Conservation (phyloP, 106 monocot genomes). For the Acorus calamus region DNA sequence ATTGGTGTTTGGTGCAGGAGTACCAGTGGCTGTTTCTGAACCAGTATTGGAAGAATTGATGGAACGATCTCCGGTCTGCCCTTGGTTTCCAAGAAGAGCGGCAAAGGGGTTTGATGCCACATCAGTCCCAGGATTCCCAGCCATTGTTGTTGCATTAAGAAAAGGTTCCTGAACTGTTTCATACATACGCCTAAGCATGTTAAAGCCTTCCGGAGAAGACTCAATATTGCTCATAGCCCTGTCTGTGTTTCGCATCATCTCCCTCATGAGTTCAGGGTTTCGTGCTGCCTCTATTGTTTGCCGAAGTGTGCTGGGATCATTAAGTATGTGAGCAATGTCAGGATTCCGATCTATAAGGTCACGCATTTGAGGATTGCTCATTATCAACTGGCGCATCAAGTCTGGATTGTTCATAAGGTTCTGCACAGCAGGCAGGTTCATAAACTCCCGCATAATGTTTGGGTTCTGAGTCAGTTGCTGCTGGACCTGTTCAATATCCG, state of each 20-base stretch:
- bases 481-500: conserved; percentile 73
- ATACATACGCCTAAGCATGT: conserved; percentile 95
- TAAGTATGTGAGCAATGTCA: conserved; percentile 87
- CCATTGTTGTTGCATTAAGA: conserved; percentile 88
- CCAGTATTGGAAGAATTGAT: conserved; percentile 33
- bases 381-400: conserved; percentile 72
- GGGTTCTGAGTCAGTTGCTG: conserved; percentile 83
- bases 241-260: conserved; percentile 98
- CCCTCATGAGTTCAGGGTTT: conserved; percentile 96
- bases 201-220: conserved; percentile 94
- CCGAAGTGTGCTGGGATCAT: conserved; percentile 74
- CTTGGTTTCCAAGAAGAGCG: conserved; percentile 59
- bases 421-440: conserved; percentile 79
- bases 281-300: conserved; percentile 92
- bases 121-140: conserved; percentile 36
- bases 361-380: conserved; percentile 96
- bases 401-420: conserved; percentile 89
- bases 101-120: conserved; percentile 63
- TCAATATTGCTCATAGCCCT: conserved; percentile 99
- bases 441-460: conserved; percentile 81
- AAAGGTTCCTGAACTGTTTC: conserved; percentile 96
- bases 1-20: conserved; percentile 79
- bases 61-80: conserved; percentile 26
- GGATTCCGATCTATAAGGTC: conserved; percentile 90
- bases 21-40: conserved; percentile 32